A percentile compares a stretch with the other conserved stretches of the same genome.
Conservation (phyloP, 495 filamentous ascomycete species). For the Aspergillus wentii region DNA sequence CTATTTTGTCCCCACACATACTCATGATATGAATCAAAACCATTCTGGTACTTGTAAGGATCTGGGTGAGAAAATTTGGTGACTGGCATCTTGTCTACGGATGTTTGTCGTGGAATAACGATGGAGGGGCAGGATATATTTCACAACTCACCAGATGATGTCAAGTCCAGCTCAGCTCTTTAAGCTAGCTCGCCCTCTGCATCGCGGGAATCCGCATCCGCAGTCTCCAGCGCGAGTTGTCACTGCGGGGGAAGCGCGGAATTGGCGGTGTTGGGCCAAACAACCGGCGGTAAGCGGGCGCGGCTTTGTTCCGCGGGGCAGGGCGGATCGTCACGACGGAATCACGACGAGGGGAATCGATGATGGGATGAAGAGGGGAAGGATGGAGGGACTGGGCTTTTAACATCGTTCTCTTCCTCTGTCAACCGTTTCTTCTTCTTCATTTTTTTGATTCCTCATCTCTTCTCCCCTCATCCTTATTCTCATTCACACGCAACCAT, state of each 20-base stretch:
- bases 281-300: slow-evolving; percentile 21
- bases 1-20: slow-evolving; percentile 18
- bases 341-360: background rate
- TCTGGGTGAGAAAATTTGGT: slow-evolving; percentile 51
- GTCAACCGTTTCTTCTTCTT: background rate
- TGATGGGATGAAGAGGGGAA: background rate
- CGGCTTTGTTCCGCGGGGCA: slow-evolving; percentile 24
- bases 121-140: no score
- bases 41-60: slow-evolving; percentile 54
- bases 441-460: slow-evolving; percentile 1
- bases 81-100: slow-evolving; percentile 44
- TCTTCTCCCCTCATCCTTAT: background rate
- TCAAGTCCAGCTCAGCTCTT: no score
- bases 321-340: slow-evolving; percentile 2
- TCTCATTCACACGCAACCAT: slow-evolving; percentile 26
- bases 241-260: slow-evolving; percentile 7
- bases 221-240: background rate
- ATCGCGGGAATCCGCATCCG: slow-evolving; percentile 3
- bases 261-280: slow-evolving; percentile 10
- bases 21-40: slow-evolving; percentile 58
- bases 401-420: background rate
- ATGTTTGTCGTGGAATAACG: no score
- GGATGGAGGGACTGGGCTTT: no score
- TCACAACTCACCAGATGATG: no score
- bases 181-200: slow-evolving; percentile 1